Percentiles rank a stretch among this genome's conserved stretches.
Evolutionary conservation across 805 yeast species (phyloP).

Genomic region (Yarrowia sp.): DNA sequence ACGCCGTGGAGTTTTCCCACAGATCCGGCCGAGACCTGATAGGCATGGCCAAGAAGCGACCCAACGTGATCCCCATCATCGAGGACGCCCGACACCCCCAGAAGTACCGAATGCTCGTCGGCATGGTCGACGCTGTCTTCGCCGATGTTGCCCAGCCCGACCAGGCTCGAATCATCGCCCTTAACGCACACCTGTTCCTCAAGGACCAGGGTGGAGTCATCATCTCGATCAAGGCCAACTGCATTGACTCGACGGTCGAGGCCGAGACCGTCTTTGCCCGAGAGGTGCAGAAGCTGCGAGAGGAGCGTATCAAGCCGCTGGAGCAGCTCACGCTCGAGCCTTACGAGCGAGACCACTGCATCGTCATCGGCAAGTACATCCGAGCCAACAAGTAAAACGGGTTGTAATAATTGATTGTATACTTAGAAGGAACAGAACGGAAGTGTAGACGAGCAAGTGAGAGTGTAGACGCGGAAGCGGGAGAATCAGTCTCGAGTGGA

Average conservation of each 20-base stretch:
- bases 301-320: slow-evolving; percentile 96
- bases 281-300: slow-evolving; percentile 98
- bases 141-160: slow-evolving; percentile 99
- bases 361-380: slow-evolving; percentile 94
- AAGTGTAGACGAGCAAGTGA: no score
- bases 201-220: slow-evolving; percentile 99
- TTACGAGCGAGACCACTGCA: slow-evolving; percentile 99
- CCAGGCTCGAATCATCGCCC: slow-evolving; percentile 99
- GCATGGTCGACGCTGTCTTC: slow-evolving; percentile 98
- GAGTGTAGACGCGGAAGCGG: no score
- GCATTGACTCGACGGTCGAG: slow-evolving; percentile 99
- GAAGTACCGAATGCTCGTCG: slow-evolving; percentile 97
- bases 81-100: slow-evolving; percentile 99
- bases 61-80: slow-evolving; percentile 96
- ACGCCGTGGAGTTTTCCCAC: slow-evolving; percentile 99
- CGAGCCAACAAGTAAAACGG: slow-evolving; percentile 61
- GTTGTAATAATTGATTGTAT: slow-evolving; percentile 20
- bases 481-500: no score
- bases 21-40: slow-evolving; percentile 99
- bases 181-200: slow-evolving; percentile 96
- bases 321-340: slow-evolving; percentile 99
- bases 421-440: no score
- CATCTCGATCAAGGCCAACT: slow-evolving; percentile 98
- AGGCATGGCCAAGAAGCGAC: slow-evolving; percentile 99
- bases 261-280: slow-evolving; percentile 99